Conservation (phyloP, 2,329 filamentous ascomycete species). For the Xylariales sp. region DNA sequence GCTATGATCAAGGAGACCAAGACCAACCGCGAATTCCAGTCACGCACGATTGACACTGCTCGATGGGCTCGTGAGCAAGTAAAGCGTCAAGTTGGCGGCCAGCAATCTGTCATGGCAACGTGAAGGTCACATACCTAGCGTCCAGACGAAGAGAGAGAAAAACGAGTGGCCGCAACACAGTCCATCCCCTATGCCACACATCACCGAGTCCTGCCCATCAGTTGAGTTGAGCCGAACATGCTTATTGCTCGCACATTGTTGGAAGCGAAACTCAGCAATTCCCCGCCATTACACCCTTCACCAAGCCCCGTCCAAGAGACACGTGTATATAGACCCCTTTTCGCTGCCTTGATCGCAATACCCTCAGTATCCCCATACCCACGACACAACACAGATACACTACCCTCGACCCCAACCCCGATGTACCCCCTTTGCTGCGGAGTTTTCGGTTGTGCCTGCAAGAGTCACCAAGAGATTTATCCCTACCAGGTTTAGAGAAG, state of each 20-base stretch:
- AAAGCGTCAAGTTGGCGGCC: constrained; percentile 74
- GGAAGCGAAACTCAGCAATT: constrained; percentile 14
- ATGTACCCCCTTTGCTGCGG: constrained; percentile 22
- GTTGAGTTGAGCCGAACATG: constrained; percentile 13
- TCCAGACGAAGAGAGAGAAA: background rate
- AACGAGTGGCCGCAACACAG: background rate
- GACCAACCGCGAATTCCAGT: constrained; percentile 78
- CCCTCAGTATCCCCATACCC: constrained; percentile 19
- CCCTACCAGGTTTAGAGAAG: constrained; percentile 27
- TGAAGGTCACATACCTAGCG: no score
- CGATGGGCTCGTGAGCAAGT: constrained; percentile 97
- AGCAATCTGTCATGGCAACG: constrained; percentile 48
- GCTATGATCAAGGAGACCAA: constrained; percentile 88
- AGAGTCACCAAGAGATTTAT: constrained; percentile 26
- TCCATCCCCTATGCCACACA: background rate
- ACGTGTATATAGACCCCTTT: constrained; percentile 29
- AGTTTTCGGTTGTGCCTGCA: constrained; percentile 29
- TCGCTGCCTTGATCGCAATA: constrained; percentile 25
- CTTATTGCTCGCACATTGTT: constrained; percentile 17
- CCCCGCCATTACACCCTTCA: constrained; percentile 2
- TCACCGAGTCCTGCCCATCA: constrained; percentile 7
- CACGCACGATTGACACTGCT: constrained; percentile 87
- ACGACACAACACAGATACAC: constrained; percentile 19
- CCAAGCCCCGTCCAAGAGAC: constrained; percentile 15
- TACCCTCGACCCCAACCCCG: constrained; percentile 16